Conservation (phyloP, 2,329 filamentous ascomycete genomes). For the Exophiala oligosperma region DNA sequence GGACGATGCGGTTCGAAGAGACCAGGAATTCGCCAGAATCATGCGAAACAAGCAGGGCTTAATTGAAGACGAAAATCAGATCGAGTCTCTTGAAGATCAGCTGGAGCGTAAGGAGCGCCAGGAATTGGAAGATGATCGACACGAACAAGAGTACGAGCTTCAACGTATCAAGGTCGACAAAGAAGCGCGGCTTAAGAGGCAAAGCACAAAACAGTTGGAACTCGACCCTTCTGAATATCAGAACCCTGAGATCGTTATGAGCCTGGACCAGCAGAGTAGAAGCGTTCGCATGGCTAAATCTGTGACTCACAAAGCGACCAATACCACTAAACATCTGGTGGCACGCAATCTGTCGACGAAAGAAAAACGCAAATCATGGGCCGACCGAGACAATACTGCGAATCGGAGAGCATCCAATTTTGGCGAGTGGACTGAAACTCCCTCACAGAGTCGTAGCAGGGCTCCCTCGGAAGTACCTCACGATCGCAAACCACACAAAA, state of each 20-base stretch:
- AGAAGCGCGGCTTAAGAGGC: constrained; percentile 19
- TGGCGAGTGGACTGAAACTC: constrained; percentile 34
- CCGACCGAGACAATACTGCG: constrained; percentile 37
- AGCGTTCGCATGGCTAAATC: constrained; percentile 22
- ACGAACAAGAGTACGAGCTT: constrained; percentile 52
- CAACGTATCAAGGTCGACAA: constrained; percentile 36
- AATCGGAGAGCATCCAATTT: constrained; percentile 44
- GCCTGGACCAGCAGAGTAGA: constrained; percentile 26
- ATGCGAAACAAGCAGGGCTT: constrained; percentile 71
- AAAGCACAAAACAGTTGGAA: constrained; percentile 24
- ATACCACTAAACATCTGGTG: constrained; percentile 22
- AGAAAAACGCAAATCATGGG: constrained; percentile 37
- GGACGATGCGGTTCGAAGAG: constrained; percentile 88
- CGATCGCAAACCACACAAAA: constrained; percentile 4
- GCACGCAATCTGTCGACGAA: constrained; percentile 11
- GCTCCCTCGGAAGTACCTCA: neutral
- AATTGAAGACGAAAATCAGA: constrained; percentile 53
- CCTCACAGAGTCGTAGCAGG: constrained; percentile 13
- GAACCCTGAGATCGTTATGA: constrained; percentile 30
- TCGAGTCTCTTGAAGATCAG: constrained; percentile 46
- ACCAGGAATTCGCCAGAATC: constrained; percentile 80
- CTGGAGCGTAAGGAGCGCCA: constrained; percentile 47
- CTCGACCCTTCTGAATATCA: constrained; percentile 26
- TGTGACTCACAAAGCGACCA: constrained; percentile 23
- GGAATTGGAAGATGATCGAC: constrained; percentile 39